Evolutionary conservation across 108 stramenopile genomes (phyloP).

Genomic region (Epipyxis sp.): DNA sequence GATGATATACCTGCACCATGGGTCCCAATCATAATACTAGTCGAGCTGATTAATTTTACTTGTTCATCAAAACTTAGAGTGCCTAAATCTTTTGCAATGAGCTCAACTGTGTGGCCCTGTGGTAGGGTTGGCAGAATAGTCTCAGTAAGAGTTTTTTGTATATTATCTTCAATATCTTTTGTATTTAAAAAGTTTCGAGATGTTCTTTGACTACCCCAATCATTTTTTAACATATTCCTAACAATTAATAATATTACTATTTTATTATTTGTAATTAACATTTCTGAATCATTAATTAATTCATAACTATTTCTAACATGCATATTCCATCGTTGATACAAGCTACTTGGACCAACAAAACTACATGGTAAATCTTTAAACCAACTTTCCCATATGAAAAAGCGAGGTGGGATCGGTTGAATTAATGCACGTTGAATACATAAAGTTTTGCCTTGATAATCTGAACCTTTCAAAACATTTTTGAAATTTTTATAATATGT

Average conservation of each 20-base stretch:
- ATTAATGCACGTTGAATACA: not conserved
- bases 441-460: not conserved
- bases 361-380: constrained; percentile 7
- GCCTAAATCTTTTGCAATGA: not conserved
- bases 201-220: constrained; percentile 1
- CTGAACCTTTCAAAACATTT: constrained; percentile 1
- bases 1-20: constrained; percentile 8
- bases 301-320: not conserved
- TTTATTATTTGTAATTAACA: not conserved
- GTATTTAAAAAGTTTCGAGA: constrained; percentile 18
- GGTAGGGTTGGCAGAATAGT: not conserved
- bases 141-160: no score
- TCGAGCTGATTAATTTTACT: not conserved
- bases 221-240: not conserved
- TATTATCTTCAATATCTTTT: not conserved
- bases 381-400: constrained; percentile 22
- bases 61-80: not conserved
- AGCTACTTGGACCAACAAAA: not conserved
- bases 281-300: not conserved
- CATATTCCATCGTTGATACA: constrained; percentile 26
- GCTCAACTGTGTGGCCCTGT: not conserved
- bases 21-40: not conserved
- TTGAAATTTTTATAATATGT: not conserved
- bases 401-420: constrained; percentile 18
- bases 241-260: not conserved